Evolutionary conservation across 2,329 filamentous ascomycete genomes (phyloP).

Genomic region (Aspergillus sp.): DNA sequence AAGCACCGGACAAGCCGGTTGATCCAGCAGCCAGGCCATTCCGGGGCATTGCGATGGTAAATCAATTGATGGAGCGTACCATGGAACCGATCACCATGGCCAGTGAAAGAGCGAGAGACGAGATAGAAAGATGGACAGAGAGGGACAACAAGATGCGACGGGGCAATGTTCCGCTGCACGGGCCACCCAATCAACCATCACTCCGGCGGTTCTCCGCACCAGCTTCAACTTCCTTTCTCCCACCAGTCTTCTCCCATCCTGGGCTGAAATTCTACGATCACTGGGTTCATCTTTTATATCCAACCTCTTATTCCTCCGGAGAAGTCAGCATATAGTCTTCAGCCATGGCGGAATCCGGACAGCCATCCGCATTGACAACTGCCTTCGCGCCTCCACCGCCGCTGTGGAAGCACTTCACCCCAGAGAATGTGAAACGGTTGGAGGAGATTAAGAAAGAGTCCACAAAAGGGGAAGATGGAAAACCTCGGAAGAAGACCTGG

Average conservation of each 20-base stretch:
- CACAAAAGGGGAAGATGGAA: conserved; percentile 27
- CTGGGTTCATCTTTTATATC: no score
- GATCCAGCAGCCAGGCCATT: conserved; percentile 26
- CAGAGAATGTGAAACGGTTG: conserved; percentile 66
- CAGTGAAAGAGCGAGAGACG: background rate
- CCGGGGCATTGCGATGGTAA: conserved; percentile 24
- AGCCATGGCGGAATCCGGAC: conserved; percentile 60
- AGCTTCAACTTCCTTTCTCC: background rate
- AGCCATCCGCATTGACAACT: conserved; percentile 51
- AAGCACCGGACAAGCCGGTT: conserved; percentile 44
- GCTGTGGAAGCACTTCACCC: conserved; percentile 86
- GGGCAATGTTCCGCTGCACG: conserved; percentile 10
- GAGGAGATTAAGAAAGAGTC: conserved; percentile 48
- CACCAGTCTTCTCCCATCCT: background rate
- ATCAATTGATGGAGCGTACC: background rate
- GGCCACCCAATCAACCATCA: conserved; percentile 11
- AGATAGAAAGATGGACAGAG: background rate
- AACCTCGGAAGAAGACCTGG: conserved; percentile 32
- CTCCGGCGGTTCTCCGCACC: conserved; percentile 14
- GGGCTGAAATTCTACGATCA: no score
- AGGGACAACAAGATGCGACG: background rate
- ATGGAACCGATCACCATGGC: background rate
- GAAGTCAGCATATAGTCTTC: no score
- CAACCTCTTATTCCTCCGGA: no score
- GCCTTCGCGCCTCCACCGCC: conserved; percentile 83